Percentiles rank a stretch among this genome's conserved stretches.
Evolutionary conservation across 306 rosid species (phyloP).

Genomic region (Pueraria montana): DNA sequence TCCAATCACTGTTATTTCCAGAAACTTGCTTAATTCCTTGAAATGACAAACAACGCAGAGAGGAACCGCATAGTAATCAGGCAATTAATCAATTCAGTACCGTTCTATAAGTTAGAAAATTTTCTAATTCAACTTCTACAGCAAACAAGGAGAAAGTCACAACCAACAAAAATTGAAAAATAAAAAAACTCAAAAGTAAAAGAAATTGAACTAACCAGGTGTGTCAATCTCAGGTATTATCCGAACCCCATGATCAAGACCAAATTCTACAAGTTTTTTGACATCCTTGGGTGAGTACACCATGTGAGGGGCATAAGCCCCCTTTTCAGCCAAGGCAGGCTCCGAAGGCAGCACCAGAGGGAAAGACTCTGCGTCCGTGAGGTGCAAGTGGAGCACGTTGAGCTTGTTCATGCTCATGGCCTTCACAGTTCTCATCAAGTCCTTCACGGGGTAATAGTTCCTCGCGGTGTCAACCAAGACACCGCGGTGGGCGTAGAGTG

Average conservation of each 20-base stretch:
- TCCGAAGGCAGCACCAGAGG: conserved; percentile 80
- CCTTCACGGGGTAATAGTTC: conserved; percentile 69
- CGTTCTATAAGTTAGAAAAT: not conserved
- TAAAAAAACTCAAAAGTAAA: no score
- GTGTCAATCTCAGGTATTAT: conserved; percentile 89
- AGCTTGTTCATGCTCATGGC: conserved; percentile 85
- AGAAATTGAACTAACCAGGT: conserved; percentile 66
- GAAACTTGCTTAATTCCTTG: not conserved
- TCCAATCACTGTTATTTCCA: not conserved
- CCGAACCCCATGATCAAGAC: conserved; percentile 83
- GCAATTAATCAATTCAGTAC: not conserved
- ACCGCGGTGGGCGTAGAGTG: conserved; percentile 70
- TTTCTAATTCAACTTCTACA: not conserved
- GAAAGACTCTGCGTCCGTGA: conserved; percentile 89
- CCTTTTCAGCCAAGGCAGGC: conserved; percentile 74
- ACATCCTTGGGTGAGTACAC: conserved; percentile 73
- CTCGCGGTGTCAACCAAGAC: conserved; percentile 81
- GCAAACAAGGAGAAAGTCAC: not conserved
- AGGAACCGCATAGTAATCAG: conserved; percentile 4
- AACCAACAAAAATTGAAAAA: not conserved
- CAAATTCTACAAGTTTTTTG: conserved; percentile 63
- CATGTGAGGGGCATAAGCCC: conserved; percentile 79
- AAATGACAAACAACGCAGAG: conserved; percentile 11
- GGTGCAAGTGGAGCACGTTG: conserved; percentile 91
- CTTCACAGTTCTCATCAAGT: conserved; percentile 69